These are phyloP conservation scores for Cyclotella choctawhatcheeana DNA, from an alignment of 108 stramenopile genomes.

Conservation along the genomic window DNA sequence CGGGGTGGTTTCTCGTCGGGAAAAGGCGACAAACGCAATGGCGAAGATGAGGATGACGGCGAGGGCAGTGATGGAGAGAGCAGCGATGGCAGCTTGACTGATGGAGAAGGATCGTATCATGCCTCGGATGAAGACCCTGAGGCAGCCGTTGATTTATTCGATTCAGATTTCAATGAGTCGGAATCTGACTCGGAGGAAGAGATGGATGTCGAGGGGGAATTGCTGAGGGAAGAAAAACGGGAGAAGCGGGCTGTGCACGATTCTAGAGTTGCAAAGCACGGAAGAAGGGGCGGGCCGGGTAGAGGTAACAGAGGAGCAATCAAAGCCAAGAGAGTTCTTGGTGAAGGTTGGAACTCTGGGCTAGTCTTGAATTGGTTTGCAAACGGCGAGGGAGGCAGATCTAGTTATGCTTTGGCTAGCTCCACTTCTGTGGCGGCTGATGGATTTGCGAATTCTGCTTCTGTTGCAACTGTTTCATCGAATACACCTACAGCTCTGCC, in stretches of 20 bases:
- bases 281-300: constrained; percentile 48
- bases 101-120: constrained; percentile 68
- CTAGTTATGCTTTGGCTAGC: not conserved
- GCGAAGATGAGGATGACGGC: not conserved
- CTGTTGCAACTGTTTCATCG: constrained; percentile 1
- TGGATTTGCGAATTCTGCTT: not conserved
- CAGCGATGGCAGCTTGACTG: constrained; percentile 22
- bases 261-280: constrained; percentile 41
- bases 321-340: constrained; percentile 28
- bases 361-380: constrained; percentile 80
- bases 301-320: constrained; percentile 40
- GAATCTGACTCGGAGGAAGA: constrained; percentile 65
- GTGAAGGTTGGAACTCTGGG: constrained; percentile 79
- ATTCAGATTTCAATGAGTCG: constrained; percentile 88
- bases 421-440: not conserved
- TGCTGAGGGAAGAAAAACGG: constrained; percentile 51
- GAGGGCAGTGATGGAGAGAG: not conserved
- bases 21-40: not conserved
- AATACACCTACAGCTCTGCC: not conserved
- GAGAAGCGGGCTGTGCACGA: constrained; percentile 23
- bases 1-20: constrained; percentile 53
- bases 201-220: constrained; percentile 57
- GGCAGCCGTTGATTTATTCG: constrained; percentile 72
- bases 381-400: not conserved
- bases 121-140: constrained; percentile 80